Conservation (phyloP, 2,329 filamentous ascomycete species). For the Cadophora sp. region DNA sequence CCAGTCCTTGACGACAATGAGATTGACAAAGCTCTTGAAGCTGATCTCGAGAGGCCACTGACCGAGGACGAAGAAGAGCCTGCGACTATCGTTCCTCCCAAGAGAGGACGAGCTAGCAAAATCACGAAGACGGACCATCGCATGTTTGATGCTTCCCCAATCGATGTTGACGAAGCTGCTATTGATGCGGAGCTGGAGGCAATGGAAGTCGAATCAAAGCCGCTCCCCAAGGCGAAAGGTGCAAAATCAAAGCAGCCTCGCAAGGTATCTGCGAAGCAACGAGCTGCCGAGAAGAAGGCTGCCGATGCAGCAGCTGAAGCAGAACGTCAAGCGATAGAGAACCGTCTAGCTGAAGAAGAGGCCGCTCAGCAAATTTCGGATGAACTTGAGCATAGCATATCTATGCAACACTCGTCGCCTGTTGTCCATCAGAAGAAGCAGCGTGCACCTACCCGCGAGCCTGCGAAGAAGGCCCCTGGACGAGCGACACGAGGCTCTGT, state of each 20-base stretch:
- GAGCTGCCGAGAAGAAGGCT: constrained; percentile 38
- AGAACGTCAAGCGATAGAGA: constrained; percentile 26
- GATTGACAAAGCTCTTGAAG: constrained; percentile 69
- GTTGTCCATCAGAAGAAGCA: constrained; percentile 35
- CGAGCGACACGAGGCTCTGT: constrained; percentile 34
- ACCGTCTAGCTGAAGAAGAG: constrained; percentile 28
- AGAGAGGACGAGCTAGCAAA: constrained; percentile 32
- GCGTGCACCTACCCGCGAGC: constrained; percentile 30
- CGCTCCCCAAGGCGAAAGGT: constrained; percentile 40
- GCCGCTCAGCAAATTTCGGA: constrained; percentile 33
- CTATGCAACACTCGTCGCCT: constrained; percentile 36
- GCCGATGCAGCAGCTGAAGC: constrained; percentile 36
- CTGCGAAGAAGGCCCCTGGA: constrained; percentile 26
- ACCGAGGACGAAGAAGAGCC: constrained; percentile 57
- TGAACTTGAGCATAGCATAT: constrained; percentile 39
- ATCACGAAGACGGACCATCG: constrained; percentile 30
- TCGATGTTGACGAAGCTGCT: constrained; percentile 40
- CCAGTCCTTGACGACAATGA: constrained; percentile 65
- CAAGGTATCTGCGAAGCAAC: constrained; percentile 42
- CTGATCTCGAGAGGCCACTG: constrained; percentile 64
- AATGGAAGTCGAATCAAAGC: constrained; percentile 40
- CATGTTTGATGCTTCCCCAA: constrained; percentile 36
- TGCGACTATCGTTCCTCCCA: constrained; percentile 10
- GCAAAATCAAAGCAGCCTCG: constrained; percentile 41
- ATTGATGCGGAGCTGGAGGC: constrained; percentile 43